Evolutionary conservation across 1,284 basidiomycete genomes (phyloP), one percentile per base, ranked within the genome.

Genomic region (Puccinia sorghi): DNA sequence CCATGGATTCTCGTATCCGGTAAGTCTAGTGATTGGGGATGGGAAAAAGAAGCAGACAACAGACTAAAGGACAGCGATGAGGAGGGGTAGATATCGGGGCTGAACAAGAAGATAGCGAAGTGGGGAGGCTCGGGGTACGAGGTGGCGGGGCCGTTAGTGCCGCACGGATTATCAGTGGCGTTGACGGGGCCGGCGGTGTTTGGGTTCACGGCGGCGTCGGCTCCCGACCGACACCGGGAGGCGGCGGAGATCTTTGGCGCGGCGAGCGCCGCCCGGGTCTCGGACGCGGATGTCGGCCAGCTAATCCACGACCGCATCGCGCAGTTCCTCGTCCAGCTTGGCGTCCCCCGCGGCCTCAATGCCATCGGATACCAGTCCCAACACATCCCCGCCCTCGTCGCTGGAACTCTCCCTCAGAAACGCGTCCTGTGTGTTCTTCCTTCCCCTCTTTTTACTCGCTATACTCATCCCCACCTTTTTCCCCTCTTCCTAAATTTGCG

Each of bases 61-160:
- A 46, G 43, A 46, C 13, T 6, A 46, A 46, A 7, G 43, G n/a
- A n/a, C n/a, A n/a, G n/a, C n/a, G n/a, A n/a, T 13, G 43, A 46
- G 43, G 43, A 20, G 20, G 25, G 8, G 4, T 39, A 93, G 92
- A 94, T 97, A 81, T 95, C 93, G 22, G 94, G 95, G 0, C 86
- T 97, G 83, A 98, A 98, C 87, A 97, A 97, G 86, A 90, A 90
- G 81, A 91, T 93, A 0, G 91, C 93, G 3, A 92, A 92, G 84
- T 94, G 91, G 85, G 89, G 91, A 84, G 93, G 87, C 82, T 85
- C 86, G 22, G 85, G 86, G 37, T 87, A 97, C 85, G 71, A 82
- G 56, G 89, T 90, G 20, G 89, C 91, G 81, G 88, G 90, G 78
- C 94, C 94, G 9, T 94, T 98, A 81, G 93, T 98, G 77, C 95